Evolutionary conservation across 352 stramenopile species (phyloP).

Genomic region (Phytopythium vexans): DNA sequence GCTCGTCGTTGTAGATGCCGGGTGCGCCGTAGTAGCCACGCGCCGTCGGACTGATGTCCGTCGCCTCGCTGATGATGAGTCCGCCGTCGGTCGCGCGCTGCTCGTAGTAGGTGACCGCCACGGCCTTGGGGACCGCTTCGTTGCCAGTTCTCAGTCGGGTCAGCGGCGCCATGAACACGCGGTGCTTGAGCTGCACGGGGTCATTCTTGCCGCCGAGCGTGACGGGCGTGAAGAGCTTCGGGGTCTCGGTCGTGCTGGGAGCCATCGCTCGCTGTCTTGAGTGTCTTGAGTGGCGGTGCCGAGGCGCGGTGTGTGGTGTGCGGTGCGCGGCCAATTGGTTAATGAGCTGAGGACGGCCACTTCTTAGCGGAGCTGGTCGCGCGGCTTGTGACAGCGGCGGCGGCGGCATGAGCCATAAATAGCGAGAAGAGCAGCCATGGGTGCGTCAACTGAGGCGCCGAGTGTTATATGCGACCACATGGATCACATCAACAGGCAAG

Average conservation of each 20-base stretch:
- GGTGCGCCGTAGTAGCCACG: conserved; percentile 30
- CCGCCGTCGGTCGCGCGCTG: conserved; percentile 41
- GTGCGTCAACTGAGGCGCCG: too few species aligned
- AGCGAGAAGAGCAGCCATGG: too few species aligned
- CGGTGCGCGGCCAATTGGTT: too few species aligned
- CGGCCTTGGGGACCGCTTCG: conserved; percentile 21
- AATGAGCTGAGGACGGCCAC: too few species aligned
- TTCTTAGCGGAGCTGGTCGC: too few species aligned
- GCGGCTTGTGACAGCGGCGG: too few species aligned
- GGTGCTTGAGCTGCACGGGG: conserved; percentile 40
- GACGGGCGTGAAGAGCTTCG: conserved; percentile 40
- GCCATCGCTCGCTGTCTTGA: conserved; percentile 14
- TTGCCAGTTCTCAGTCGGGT: conserved; percentile 28
- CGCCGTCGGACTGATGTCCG: conserved; percentile 32
- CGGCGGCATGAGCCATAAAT: too few species aligned
- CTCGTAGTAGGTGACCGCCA: conserved; percentile 43
- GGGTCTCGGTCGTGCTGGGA: conserved; percentile 10
- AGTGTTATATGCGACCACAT: too few species aligned
- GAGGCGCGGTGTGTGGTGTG: too few species aligned
- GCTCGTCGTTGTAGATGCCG: conserved; percentile 43
- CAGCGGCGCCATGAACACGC: conserved; percentile 48
- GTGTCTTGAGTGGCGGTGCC: too few species aligned
- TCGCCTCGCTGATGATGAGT: conserved; percentile 52
- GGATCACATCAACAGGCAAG: background rate
- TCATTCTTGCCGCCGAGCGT: too few species aligned